Conservation (phyloP, 2,329 filamentous ascomycete genomes). For the Aspergillus arachidicola region DNA sequence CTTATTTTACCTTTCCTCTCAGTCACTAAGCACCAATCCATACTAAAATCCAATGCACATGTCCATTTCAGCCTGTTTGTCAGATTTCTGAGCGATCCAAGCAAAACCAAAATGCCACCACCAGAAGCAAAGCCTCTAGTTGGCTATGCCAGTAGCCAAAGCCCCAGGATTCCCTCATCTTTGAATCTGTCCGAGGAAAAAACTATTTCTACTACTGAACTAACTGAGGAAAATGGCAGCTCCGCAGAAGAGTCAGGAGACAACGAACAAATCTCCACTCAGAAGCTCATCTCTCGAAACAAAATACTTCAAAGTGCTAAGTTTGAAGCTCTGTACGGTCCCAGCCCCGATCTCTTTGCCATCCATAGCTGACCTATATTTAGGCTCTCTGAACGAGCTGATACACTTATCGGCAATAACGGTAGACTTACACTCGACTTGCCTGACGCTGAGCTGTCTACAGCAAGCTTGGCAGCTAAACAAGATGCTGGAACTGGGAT, state of each 20-base stretch:
- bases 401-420: conserved; percentile 45
- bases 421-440: conserved; percentile 34
- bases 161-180: background rate
- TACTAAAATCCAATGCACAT: background rate
- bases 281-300: conserved; percentile 43
- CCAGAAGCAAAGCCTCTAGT: background rate
- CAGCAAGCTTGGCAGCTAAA: conserved; percentile 56
- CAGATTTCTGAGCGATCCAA: background rate
- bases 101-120: background rate
- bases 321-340: conserved; percentile 51
- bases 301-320: conserved; percentile 54
- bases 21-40: background rate
- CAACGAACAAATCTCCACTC: conserved; percentile 27
- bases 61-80: background rate
- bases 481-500: conserved; percentile 64
- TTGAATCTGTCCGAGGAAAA: background rate
- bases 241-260: conserved; percentile 25
- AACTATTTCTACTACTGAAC: background rate
- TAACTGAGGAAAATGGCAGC: conserved; percentile 10
- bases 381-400: conserved; percentile 46
- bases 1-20: background rate
- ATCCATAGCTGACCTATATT: conserved; percentile 10
- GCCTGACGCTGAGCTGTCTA: conserved; percentile 54
- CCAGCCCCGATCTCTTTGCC: background rate
- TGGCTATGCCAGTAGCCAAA: background rate